A percentile compares a stretch with the other conserved stretches of the same genome.
Conservation (phyloP, 1,139 yeast species). For the Pichia sp. region DNA sequence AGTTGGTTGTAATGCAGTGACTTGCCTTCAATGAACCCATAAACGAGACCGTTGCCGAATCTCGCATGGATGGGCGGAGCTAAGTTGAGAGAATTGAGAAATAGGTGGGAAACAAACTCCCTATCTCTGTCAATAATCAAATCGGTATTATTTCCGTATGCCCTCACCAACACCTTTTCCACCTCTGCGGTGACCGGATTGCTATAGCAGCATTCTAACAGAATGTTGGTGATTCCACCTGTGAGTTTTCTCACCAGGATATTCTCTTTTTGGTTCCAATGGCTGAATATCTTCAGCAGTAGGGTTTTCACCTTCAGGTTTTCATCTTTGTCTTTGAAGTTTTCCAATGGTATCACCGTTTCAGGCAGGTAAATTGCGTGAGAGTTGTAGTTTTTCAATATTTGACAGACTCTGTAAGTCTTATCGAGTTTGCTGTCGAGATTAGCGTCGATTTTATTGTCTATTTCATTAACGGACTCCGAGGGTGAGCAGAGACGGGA, state of each 20-base stretch:
- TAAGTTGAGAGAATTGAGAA: slow-evolving; percentile 48
- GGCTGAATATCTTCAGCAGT: slow-evolving; percentile 21
- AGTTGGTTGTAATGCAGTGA: slow-evolving; percentile 53
- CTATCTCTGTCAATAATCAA: slow-evolving; percentile 69
- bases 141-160: slow-evolving; percentile 71
- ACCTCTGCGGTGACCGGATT: background rate
- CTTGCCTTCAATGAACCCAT: slow-evolving; percentile 62
- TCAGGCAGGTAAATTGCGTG: slow-evolving; percentile 26
- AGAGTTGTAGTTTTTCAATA: slow-evolving; percentile 21
- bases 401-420: background rate
- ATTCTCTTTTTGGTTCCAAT: slow-evolving; percentile 17
- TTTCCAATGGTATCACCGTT: slow-evolving; percentile 18
- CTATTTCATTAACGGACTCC: no score
- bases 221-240: slow-evolving; percentile 78
- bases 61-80: slow-evolving; percentile 68
- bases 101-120: slow-evolving; percentile 65
- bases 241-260: slow-evolving; percentile 36
- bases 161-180: slow-evolving; percentile 51
- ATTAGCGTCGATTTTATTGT: background rate
- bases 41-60: slow-evolving; percentile 66
- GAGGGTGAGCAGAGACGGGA: no score
- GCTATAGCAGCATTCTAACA: slow-evolving; percentile 37
- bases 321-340: slow-evolving; percentile 12
- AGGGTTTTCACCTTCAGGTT: slow-evolving; percentile 12
- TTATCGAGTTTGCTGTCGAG: background rate